These are phyloP conservation scores for Sclerospora graminicola DNA, from an alignment of 352 stramenopile species.

Conservation along the genomic window DNA sequence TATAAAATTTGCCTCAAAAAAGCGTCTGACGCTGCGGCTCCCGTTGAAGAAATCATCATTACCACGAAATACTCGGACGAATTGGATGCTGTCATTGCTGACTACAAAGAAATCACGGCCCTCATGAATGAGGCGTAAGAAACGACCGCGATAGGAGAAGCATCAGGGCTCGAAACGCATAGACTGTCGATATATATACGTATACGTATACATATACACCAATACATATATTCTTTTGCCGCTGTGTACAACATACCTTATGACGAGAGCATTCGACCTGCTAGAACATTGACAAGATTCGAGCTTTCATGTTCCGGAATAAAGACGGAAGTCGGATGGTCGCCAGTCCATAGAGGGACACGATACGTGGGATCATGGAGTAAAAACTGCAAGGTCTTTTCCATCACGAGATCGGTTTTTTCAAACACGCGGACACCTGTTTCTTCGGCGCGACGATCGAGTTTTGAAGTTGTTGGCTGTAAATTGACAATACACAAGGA, in stretches of 20 bases:
- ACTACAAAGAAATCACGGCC: conserved; percentile 74
- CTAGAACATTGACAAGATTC: conserved; percentile 71
- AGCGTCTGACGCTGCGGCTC: conserved; percentile 17
- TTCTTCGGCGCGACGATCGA: conserved; percentile 53
- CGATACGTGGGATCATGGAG: conserved; percentile 37
- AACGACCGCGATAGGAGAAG: too few species aligned
- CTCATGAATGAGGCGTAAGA: conserved; percentile 45
- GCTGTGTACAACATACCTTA: neutral
- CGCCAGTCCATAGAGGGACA: conserved; percentile 46
- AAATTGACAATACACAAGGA: conserved; percentile 72
- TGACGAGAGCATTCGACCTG: conserved; percentile 40
- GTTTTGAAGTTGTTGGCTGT: conserved; percentile 53
- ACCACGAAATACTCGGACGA: conserved; percentile 65
- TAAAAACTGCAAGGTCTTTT: conserved; percentile 61
- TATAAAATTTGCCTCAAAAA: conserved; percentile 61
- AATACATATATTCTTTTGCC: conserved; percentile 16
- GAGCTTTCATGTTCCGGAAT: conserved; percentile 60
- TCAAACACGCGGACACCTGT: conserved; percentile 62
- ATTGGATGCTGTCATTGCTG: conserved; percentile 42
- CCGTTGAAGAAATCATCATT: conserved; percentile 47
- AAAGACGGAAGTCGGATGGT: conserved; percentile 52
- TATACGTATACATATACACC: neutral
- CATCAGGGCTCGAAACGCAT: conserved; percentile 22
- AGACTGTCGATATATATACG: conserved; percentile 13
- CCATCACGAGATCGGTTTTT: conserved; percentile 70